These are phyloP conservation scores for Fusarium papillatum DNA, from an alignment of 2,329 filamentous ascomycete genomes.

Conservation along the genomic window DNA sequence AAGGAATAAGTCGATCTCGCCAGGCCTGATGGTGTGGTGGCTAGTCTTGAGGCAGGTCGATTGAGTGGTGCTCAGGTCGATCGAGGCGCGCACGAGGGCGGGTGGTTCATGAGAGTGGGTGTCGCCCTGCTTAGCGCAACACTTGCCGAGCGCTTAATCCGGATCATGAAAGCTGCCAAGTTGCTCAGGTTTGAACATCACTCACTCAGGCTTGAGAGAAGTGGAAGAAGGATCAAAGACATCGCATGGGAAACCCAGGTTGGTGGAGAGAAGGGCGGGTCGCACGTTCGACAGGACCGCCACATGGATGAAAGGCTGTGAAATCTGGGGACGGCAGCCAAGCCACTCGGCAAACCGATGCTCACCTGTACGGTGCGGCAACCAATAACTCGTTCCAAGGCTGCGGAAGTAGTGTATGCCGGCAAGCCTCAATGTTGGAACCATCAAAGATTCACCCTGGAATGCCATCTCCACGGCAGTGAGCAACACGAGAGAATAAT, in stretches of 20 bases:
- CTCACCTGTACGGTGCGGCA: conserved; percentile 2
- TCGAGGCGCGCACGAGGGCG: conserved; percentile 34
- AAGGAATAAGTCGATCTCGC: conserved; percentile 42
- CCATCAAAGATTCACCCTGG: not conserved
- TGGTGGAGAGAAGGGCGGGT: conserved; percentile 33
- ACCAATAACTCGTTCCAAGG: conserved; percentile 27
- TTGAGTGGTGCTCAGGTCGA: conserved; percentile 25
- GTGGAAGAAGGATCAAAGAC: conserved; percentile 17
- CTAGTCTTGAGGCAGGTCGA: conserved; percentile 22
- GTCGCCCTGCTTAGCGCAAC: conserved; percentile 32
- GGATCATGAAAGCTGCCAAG: conserved; percentile 14
- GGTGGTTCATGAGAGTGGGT: conserved; percentile 33
- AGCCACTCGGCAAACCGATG: conserved; percentile 34
- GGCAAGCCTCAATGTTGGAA: conserved; percentile 12
- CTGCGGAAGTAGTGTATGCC: conserved; percentile 6
- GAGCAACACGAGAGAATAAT: conserved; percentile 30
- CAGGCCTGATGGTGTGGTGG: conserved; percentile 39
- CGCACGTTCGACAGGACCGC: conserved; percentile 37
- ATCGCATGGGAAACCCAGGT: conserved; percentile 29
- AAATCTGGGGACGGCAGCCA: conserved; percentile 36
- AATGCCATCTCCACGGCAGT: conserved; percentile 34
- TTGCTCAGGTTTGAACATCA: conserved; percentile 21
- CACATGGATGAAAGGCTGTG: conserved; percentile 35
- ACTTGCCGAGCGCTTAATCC: conserved; percentile 38
- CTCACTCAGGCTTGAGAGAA: conserved; percentile 15